Conservation (phyloP, 2,329 filamentous ascomycete genomes). For the Nannizzia gypsea region DNA sequence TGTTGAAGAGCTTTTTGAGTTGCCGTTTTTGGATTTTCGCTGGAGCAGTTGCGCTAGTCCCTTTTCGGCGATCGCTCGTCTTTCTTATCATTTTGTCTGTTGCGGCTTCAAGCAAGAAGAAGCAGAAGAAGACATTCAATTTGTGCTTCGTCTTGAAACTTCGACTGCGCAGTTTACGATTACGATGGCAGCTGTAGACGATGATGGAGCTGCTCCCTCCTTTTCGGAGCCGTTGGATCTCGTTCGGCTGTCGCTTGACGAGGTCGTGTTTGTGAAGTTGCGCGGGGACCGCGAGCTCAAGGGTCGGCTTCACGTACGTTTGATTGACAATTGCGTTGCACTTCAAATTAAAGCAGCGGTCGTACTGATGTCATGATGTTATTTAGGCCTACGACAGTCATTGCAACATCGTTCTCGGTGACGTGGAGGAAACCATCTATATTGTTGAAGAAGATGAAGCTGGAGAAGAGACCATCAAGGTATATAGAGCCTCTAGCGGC, state of each 20-base stretch:
- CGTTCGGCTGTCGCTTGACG: conserved; percentile 85
- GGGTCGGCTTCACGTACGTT: conserved; percentile 77
- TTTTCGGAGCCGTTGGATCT: conserved; percentile 91
- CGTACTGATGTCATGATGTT: background rate
- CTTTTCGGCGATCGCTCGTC: conserved; percentile 1
- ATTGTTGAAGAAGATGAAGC: conserved; percentile 78
- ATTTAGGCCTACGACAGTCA: conserved; percentile 90
- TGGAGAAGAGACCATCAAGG: conserved; percentile 61
- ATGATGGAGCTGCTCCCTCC: conserved; percentile 55
- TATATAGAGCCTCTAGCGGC: conserved; percentile 25
- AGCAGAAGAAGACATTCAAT: background rate
- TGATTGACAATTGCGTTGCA: background rate
- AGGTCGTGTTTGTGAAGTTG: conserved; percentile 94
- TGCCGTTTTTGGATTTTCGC: conserved; percentile 2
- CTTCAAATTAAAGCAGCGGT: background rate
- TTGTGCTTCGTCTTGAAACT: background rate
- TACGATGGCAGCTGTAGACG: conserved; percentile 65
- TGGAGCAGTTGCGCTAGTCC: conserved; percentile 17
- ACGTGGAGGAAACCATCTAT: conserved; percentile 96
- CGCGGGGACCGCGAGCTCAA: conserved; percentile 91
- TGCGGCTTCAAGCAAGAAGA: background rate
- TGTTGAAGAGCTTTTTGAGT: background rate
- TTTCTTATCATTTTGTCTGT: background rate
- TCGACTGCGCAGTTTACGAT: background rate
- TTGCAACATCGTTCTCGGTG: conserved; percentile 90